Evolutionary conservation across 2,329 filamentous ascomycete species (phyloP).

Genomic region (Curvularia sp.): DNA sequence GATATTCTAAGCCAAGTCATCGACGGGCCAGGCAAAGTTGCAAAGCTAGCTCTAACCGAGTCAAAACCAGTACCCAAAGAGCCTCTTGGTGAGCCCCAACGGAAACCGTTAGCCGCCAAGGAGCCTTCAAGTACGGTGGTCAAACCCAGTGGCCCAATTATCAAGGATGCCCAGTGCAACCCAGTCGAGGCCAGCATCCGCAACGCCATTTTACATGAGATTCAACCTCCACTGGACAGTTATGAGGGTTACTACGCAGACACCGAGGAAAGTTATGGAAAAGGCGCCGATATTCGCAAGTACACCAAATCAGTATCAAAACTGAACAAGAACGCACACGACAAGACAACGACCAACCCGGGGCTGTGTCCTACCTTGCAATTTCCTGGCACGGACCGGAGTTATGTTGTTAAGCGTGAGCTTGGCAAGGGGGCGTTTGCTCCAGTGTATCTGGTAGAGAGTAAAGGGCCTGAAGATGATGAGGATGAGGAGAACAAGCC

Average conservation of each 20-base stretch:
- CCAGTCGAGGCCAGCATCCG: conserved; percentile 81
- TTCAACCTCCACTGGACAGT: conserved; percentile 74
- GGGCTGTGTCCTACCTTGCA: conserved; percentile 69
- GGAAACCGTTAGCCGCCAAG: conserved; percentile 32
- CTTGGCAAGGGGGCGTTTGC: conserved; percentile 94
- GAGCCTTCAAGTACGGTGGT: conserved; percentile 49
- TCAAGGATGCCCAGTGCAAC: conserved; percentile 85
- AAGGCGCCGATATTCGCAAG: conserved; percentile 78
- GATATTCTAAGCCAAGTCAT: conserved; percentile 64
- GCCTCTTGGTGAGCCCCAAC: conserved; percentile 21
- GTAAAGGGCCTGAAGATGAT: conserved; percentile 61
- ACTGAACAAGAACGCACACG: conserved; percentile 58
- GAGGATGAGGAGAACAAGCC: conserved; percentile 48
- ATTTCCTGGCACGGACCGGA: conserved; percentile 69
- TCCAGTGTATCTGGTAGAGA: conserved; percentile 89
- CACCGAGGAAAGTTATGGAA: conserved; percentile 67
- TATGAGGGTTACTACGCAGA: conserved; percentile 85
- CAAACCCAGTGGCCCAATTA: conserved; percentile 71
- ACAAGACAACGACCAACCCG: conserved; percentile 68
- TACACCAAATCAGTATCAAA: conserved; percentile 74
- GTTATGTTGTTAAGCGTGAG: conserved; percentile 82
- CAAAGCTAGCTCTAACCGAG: conserved; percentile 61
- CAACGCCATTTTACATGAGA: conserved; percentile 73
- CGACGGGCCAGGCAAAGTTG: conserved; percentile 52
- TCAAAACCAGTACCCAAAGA: conserved; percentile 44